Conservation (phyloP, 192 early-diverging fungal species). For the Chytriomyces sp. region DNA sequence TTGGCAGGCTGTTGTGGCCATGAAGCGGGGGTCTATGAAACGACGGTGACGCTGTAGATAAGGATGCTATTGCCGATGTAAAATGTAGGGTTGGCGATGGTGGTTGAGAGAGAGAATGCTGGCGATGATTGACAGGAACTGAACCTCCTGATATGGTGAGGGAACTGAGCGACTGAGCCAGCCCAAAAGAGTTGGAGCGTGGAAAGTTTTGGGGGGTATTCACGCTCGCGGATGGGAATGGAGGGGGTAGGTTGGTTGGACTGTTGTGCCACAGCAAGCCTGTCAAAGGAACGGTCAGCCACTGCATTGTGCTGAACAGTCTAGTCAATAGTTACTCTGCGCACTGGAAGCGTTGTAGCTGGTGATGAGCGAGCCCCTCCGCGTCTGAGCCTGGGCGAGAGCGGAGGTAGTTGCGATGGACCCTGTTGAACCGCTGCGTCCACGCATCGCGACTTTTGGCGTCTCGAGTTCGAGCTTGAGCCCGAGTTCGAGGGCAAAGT, state of each 20-base stretch:
- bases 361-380: neutral
- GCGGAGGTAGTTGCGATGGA: neutral
- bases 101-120: too few species aligned
- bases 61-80: too few species aligned
- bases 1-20: neutral
- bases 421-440: neutral
- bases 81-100: too few species aligned
- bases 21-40: too few species aligned
- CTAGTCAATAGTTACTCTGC: too few species aligned
- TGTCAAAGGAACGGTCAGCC: too few species aligned
- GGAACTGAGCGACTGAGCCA: too few species aligned
- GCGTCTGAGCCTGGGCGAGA: neutral
- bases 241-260: too few species aligned
- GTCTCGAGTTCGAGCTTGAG: neutral
- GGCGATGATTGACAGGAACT: neutral
- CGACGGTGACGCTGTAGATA: neutral
- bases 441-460: neutral
- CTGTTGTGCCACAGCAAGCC: too few species aligned
- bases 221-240: neutral
- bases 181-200: too few species aligned
- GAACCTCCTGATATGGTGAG: too few species aligned
- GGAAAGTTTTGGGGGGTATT: neutral
- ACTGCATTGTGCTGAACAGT: too few species aligned
- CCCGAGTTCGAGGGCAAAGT: neutral
- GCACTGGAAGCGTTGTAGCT: neutral